These are phyloP conservation scores for Collybiopsis confluens DNA, from an alignment of 768 basidiomycete species.

Conservation along the genomic window DNA sequence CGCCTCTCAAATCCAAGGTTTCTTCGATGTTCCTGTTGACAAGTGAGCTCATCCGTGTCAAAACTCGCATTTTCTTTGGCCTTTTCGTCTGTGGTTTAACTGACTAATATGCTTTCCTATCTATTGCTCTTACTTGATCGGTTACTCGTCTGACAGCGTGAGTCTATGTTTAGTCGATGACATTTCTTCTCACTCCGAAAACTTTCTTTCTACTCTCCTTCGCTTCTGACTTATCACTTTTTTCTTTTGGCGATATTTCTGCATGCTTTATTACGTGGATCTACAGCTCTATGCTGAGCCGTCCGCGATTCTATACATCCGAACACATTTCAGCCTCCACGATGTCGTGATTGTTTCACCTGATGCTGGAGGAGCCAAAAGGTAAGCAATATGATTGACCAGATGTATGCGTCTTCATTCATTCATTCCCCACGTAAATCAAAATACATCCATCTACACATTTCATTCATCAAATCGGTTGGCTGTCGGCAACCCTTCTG, in stretches of 20 bases:
- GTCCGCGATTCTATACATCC: conserved; percentile 91
- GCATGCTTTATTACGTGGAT: neutral
- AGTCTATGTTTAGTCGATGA: conserved; percentile 23
- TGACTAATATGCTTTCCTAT: too few species aligned
- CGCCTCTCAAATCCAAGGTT: conserved; percentile 98
- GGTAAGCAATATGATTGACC: conserved; percentile 45
- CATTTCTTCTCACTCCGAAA: too few species aligned
- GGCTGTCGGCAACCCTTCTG: too few species aligned
- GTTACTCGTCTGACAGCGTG: conserved; percentile 38
- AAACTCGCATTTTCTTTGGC: too few species aligned
- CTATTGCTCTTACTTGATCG: too few species aligned
- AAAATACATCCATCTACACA: neutral
- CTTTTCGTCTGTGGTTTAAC: too few species aligned
- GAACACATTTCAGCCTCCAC: conserved; percentile 79
- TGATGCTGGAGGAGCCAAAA: conserved; percentile 97
- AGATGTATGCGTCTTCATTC: neutral
- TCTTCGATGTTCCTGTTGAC: conserved; percentile 99
- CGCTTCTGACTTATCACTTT: conserved; percentile 18
- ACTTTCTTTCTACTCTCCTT: neutral
- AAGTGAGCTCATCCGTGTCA: too few species aligned
- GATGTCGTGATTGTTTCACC: conserved; percentile 95
- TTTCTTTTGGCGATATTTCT: too few species aligned
- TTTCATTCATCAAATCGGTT: neutral
- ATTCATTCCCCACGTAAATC: neutral
- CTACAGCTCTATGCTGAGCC: conserved; percentile 98